Evolutionary conservation across 768 basidiomycete genomes (phyloP).

Genomic region (Trametopsis cervina): DNA sequence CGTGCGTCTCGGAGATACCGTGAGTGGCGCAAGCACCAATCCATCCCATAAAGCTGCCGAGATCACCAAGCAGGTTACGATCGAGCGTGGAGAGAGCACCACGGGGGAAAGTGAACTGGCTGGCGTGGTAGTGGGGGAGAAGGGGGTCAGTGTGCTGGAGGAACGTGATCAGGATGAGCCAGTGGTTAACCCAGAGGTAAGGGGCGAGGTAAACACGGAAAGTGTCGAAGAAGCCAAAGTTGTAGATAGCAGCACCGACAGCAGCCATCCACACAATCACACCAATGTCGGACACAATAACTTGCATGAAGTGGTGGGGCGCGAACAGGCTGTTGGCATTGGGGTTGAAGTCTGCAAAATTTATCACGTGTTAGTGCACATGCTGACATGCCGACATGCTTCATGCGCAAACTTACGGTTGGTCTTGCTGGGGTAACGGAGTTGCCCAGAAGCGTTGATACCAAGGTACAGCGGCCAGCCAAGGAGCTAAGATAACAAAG

Average conservation of each 20-base stretch:
- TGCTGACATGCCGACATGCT: not conserved
- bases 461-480: slow-evolving; percentile 88
- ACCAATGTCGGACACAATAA: slow-evolving; percentile 81
- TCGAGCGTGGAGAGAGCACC: slow-evolving; percentile 92
- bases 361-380: not conserved
- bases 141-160: slow-evolving; percentile 96
- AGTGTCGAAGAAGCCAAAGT: slow-evolving; percentile 63
- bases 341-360: slow-evolving; percentile 64
- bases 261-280: slow-evolving; percentile 64
- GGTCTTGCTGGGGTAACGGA: slow-evolving; percentile 65
- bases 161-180: slow-evolving; percentile 96
- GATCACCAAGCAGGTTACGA: slow-evolving; percentile 71
- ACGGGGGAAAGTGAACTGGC: slow-evolving; percentile 88
- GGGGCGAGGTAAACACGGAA: slow-evolving; percentile 79
- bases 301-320: slow-evolving; percentile 68
- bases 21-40: slow-evolving; percentile 82
- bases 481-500: slow-evolving; percentile 38
- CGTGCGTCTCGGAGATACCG: slow-evolving; percentile 92
- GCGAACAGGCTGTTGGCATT: slow-evolving; percentile 65
- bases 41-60: slow-evolving; percentile 75
- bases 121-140: slow-evolving; percentile 87
- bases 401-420: slow-evolving; percentile 53
- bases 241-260: slow-evolving; percentile 47
- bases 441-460: slow-evolving; percentile 81
- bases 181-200: slow-evolving; percentile 93